Percentiles rank a stretch among this genome's conserved stretches.
phyloP scores from a whole-genome alignment of 768 basidiomycete genomes.

The Lactifluus echinatus region DNA sequence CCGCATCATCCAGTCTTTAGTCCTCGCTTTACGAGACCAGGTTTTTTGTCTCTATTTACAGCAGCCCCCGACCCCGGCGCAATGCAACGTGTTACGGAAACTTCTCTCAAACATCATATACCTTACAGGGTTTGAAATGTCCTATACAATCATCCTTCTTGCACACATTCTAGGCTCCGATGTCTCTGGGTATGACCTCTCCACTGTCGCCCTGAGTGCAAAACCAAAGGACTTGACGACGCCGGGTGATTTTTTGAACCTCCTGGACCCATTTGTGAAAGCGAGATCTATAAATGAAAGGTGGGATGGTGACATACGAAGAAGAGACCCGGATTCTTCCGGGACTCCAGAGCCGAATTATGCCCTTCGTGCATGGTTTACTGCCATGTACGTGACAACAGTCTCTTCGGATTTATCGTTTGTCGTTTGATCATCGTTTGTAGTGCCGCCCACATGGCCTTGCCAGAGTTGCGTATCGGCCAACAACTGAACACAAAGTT shows the following conservation, averaged over 20 bases:
- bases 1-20: background rate
- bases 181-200: constrained; percentile 7
- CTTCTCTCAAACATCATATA: constrained; percentile 5
- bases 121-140: constrained; percentile 14
- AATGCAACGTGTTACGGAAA: background rate
- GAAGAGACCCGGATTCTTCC: background rate
- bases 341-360: background rate
- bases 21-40: background rate
- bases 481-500: background rate
- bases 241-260: background rate
- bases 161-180: background rate
- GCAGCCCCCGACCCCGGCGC: background rate
- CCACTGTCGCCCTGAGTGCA: background rate
- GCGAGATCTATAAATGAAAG: background rate
- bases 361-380: constrained; percentile 13
- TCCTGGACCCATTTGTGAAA: background rate
- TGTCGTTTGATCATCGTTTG: background rate
- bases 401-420: background rate
- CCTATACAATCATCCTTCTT: background rate
- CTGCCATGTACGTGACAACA: constrained; percentile 10
- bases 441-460: constrained; percentile 3
- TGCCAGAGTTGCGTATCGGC: background rate
- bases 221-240: background rate
- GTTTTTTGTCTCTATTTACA: constrained; percentile 1
- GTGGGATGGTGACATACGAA: background rate